Percentiles rank a stretch among this genome's conserved stretches.
Conservation (phyloP, 2,329 filamentous ascomycete species). For the Claviceps maximensis region DNA sequence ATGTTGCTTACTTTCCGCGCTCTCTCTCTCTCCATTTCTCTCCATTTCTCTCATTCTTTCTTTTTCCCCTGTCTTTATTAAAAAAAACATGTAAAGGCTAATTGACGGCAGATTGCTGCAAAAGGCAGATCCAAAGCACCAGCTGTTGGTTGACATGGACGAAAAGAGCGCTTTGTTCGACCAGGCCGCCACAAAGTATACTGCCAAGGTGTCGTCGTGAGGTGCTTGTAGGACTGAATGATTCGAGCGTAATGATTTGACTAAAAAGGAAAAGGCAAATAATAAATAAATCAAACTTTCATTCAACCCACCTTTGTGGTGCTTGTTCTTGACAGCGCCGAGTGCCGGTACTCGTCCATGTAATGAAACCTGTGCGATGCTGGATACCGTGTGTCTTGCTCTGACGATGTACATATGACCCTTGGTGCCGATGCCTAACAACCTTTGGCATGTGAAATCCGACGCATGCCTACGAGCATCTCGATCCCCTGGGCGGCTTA, state of each 20-base stretch:
- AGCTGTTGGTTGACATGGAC: constrained; percentile 58
- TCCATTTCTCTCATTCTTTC: too few relatives aligned
- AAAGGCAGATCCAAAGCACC: constrained; percentile 51
- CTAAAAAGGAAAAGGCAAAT: constrained; percentile 3
- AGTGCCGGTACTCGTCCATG: too few relatives aligned
- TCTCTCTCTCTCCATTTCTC: too few relatives aligned
- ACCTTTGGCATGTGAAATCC: too few relatives aligned
- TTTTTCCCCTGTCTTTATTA: accelerated
- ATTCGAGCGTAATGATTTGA: constrained; percentile 19
- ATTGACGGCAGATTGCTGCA: constrained; percentile 35
- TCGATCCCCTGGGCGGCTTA: too few relatives aligned
- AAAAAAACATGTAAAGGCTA: constrained; percentile 10
- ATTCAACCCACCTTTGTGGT: too few relatives aligned
- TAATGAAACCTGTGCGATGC: background rate
- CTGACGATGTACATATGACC: too few relatives aligned
- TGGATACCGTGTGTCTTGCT: too few relatives aligned
- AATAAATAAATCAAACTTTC: background rate
- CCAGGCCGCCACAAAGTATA: constrained; percentile 74
- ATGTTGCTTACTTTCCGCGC: constrained; percentile 24
- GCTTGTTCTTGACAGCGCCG: background rate
- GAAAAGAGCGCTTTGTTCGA: constrained; percentile 86
- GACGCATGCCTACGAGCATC: too few relatives aligned
- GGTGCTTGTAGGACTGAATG: constrained; percentile 4
- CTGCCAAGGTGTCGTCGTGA: constrained; percentile 57
- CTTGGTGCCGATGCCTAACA: too few relatives aligned